Percentiles rank a stretch among this genome's conserved stretches.
phyloP scores from a whole-genome alignment of 2,329 filamentous ascomycete genomes.

The Pseudovirgaria hyperparasitica region DNA sequence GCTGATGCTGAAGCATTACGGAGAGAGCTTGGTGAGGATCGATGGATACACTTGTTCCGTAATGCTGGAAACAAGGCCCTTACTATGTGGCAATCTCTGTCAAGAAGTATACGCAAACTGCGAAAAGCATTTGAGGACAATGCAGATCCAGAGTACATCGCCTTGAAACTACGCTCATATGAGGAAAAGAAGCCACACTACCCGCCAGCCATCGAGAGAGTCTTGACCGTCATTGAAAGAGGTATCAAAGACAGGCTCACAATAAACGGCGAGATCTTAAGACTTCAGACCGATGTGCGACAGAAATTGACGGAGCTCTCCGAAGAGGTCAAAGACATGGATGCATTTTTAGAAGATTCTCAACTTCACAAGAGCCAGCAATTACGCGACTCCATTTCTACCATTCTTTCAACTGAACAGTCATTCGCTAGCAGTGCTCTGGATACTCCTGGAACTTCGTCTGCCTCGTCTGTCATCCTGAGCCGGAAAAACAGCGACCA shows the following conservation, averaged over 20 bases:
- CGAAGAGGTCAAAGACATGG: slow-evolving; percentile 64
- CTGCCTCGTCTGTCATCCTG: slow-evolving; percentile 51
- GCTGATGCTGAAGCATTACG: slow-evolving; percentile 79
- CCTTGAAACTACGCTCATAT: slow-evolving; percentile 49
- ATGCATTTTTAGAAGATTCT: slow-evolving; percentile 61
- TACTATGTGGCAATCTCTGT: slow-evolving; percentile 94
- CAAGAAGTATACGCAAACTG: slow-evolving; percentile 72
- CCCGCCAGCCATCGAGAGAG: slow-evolving; percentile 80
- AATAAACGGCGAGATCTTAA: slow-evolving; percentile 87
- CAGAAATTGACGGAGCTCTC: slow-evolving; percentile 69
- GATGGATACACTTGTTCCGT: slow-evolving; percentile 91
- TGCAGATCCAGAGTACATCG: slow-evolving; percentile 57
- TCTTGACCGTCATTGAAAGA: slow-evolving; percentile 84
- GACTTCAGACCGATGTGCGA: slow-evolving; percentile 75
- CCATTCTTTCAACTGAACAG: slow-evolving; percentile 72
- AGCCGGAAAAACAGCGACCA: slow-evolving; percentile 38
- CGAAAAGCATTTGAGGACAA: slow-evolving; percentile 66
- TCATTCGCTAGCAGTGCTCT: slow-evolving; percentile 56
- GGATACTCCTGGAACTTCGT: slow-evolving; percentile 49
- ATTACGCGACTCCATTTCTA: slow-evolving; percentile 84
- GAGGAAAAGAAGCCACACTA: slow-evolving; percentile 94
- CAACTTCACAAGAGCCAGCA: slow-evolving; percentile 51
- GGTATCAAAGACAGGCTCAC: slow-evolving; percentile 93
- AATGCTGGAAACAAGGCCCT: slow-evolving; percentile 84
- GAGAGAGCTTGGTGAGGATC: slow-evolving; percentile 85